phyloP scores from a whole-genome alignment of 805 yeast genomes.

The Wickerhamomyces xylosicus region DNA sequence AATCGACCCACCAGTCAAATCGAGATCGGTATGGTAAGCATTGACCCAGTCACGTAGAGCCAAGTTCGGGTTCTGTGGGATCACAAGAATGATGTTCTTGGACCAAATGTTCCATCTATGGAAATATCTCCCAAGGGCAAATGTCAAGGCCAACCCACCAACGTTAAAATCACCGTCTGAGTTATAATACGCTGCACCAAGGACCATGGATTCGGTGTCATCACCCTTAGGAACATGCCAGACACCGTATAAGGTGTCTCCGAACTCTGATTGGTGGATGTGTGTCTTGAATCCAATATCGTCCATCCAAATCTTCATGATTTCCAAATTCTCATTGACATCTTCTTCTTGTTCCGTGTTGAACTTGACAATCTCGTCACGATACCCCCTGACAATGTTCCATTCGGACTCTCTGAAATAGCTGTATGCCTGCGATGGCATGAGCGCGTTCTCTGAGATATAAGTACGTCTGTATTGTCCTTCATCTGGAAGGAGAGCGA shows the following conservation, averaged over 20 bases:
- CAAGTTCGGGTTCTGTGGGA: conserved; percentile 60
- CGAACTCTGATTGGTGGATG: conserved; percentile 26
- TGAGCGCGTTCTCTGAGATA: conserved; percentile 89
- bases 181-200: conserved; percentile 82
- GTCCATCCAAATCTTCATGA: conserved; percentile 48
- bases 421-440: conserved; percentile 93
- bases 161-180: conserved; percentile 54
- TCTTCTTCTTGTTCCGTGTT: conserved; percentile 9
- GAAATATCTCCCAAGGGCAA: conserved; percentile 73
- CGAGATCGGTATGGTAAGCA: conserved; percentile 80
- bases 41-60: conserved; percentile 85
- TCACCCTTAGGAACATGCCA: conserved; percentile 93
- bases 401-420: conserved; percentile 92
- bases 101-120: conserved; percentile 90
- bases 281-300: conserved; percentile 66
- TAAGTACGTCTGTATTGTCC: conserved; percentile 81
- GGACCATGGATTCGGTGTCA: conserved; percentile 88
- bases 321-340: conserved; percentile 7
- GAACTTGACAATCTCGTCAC: conserved; percentile 33
- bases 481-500: conserved; percentile 61
- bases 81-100: conserved; percentile 79
- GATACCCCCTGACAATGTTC: conserved; percentile 81
- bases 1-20: conserved; percentile 85
- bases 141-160: conserved; percentile 69
- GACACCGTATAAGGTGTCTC: conserved; percentile 59